A percentile compares a stretch with the other conserved stretches of the same genome.
Evolutionary conservation across 225 moss, liverwort and hornwort species (phyloP).

Genomic region (Thuidium tamariscinum): DNA sequence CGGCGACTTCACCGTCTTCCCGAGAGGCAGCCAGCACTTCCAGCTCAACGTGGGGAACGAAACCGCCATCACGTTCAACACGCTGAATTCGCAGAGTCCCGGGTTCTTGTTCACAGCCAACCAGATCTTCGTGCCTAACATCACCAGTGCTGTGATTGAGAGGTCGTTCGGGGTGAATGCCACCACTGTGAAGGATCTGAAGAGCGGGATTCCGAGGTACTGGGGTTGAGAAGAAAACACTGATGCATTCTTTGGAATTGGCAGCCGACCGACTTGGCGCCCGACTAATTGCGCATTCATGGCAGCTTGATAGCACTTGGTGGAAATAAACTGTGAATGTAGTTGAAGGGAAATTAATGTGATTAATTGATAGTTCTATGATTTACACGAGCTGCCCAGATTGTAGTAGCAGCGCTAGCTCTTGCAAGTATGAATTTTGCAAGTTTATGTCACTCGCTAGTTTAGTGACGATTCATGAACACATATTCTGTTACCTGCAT

Average conservation of each 20-base stretch:
- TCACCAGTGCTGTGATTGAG: background rate
- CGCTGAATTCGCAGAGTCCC: background rate
- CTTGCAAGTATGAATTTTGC: too few species aligned
- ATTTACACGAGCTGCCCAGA: too few species aligned
- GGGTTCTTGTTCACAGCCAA: background rate
- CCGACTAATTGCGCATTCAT: background rate
- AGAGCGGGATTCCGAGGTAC: background rate
- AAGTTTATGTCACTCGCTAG: background rate
- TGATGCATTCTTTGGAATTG: background rate
- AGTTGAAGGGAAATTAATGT: background rate
- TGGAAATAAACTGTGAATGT: background rate
- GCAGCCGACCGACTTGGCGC: background rate
- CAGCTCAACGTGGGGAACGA: background rate
- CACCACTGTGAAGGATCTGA: background rate
- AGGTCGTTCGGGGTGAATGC: background rate
- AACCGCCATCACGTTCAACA: background rate
- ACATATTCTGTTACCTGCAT: too few species aligned
- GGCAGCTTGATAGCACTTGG: background rate
- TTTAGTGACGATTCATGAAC: background rate
- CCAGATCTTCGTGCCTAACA: background rate
- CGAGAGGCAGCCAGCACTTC: background rate
- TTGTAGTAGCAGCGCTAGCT: too few species aligned
- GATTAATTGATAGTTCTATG: too few species aligned
- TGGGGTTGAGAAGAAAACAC: background rate
- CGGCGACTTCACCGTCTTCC: background rate